A percentile compares a stretch with the other conserved stretches of the same genome.
These are phyloP conservation scores for Fusarium sp. DNA, from an alignment of 2,329 filamentous ascomycete genomes.

Conservation along the genomic window DNA sequence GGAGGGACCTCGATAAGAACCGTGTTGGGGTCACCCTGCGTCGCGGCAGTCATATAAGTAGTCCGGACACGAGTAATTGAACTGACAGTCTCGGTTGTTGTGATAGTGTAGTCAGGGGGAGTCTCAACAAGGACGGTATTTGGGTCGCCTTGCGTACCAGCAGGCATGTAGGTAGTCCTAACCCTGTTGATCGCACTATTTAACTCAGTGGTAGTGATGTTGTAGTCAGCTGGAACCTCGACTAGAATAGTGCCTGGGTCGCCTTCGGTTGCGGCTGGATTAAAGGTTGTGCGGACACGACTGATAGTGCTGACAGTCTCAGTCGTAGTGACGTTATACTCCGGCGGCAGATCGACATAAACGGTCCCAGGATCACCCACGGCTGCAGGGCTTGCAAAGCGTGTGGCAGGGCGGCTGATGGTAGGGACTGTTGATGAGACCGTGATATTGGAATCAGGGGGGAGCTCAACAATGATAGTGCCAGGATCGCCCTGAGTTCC, in stretches of 20 bases:
- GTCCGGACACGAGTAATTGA: background rate
- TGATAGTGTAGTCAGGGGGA: conserved; percentile 3
- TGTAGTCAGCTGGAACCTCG: background rate
- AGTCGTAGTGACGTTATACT: conserved; percentile 5
- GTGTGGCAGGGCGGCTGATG: background rate
- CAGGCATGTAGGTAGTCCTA: background rate
- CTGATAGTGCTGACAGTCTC: conserved; percentile 3
- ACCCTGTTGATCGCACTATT: background rate
- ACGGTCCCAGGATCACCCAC: conserved; percentile 11
- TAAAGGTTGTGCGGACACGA: background rate
- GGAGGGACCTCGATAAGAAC: background rate
- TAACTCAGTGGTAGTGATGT: conserved; percentile 5
- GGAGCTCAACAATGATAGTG: conserved; percentile 12
- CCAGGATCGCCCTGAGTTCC: conserved; percentile 7
- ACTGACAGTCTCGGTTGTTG: background rate
- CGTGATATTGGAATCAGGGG: conserved; percentile 11
- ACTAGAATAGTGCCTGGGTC: conserved; percentile 7
- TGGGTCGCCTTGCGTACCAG: background rate
- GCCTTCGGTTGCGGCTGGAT: conserved; percentile 9
- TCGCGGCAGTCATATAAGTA: background rate
- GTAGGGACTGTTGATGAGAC: background rate
- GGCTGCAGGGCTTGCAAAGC: background rate
- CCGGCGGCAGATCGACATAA: background rate
- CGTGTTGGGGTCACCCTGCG: background rate
- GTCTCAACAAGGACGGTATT: conserved; percentile 3